Evolutionary conservation across 2,329 filamentous ascomycete genomes (phyloP).

Genomic region (Fusarium vanettenii): DNA sequence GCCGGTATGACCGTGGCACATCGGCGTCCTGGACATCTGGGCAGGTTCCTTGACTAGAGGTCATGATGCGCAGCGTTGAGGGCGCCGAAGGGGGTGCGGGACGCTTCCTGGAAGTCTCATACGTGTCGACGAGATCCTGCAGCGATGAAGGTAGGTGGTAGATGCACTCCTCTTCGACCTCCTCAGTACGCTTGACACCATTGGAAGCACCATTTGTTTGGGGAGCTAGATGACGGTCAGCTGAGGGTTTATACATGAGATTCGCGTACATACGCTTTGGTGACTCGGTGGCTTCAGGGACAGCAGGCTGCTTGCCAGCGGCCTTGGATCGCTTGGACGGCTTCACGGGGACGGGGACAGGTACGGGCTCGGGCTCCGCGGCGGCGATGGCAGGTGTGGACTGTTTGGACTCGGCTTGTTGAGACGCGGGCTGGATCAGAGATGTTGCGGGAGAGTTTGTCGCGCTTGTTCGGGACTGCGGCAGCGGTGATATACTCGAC

Average conservation of each 20-base stretch:
- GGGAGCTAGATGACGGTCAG: slow-evolving; percentile 45
- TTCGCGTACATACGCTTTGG: slow-evolving; percentile 55
- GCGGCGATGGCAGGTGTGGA: slow-evolving; percentile 45
- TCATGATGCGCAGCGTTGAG: slow-evolving; percentile 79
- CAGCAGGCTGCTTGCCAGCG: slow-evolving; percentile 57
- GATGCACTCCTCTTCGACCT: slow-evolving; percentile 79
- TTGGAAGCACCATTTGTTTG: slow-evolving; percentile 66
- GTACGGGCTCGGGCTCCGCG: slow-evolving; percentile 32
- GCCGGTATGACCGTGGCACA: slow-evolving; percentile 84
- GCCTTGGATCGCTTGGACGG: slow-evolving; percentile 56
- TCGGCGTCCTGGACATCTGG: slow-evolving; percentile 85
- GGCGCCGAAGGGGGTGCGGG: slow-evolving; percentile 71
- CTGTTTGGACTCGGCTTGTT: slow-evolving; percentile 51
- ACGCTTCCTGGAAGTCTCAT: slow-evolving; percentile 83
- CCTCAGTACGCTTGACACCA: slow-evolving; percentile 59
- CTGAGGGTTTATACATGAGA: neutral
- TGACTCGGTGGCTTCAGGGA: slow-evolving; percentile 56
- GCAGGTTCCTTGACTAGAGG: slow-evolving; percentile 76
- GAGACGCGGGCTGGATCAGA: slow-evolving; percentile 59
- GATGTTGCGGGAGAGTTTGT: slow-evolving; percentile 65
- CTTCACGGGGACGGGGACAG: slow-evolving; percentile 44
- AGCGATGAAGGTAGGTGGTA: slow-evolving; percentile 92
- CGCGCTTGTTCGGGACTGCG: slow-evolving; percentile 66
- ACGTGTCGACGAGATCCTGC: slow-evolving; percentile 91
- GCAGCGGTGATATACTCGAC: slow-evolving; percentile 60